A percentile compares a stretch with the other conserved stretches of the same genome.
Conservation (phyloP, 257 asterid species). For the Striga asiatica region DNA sequence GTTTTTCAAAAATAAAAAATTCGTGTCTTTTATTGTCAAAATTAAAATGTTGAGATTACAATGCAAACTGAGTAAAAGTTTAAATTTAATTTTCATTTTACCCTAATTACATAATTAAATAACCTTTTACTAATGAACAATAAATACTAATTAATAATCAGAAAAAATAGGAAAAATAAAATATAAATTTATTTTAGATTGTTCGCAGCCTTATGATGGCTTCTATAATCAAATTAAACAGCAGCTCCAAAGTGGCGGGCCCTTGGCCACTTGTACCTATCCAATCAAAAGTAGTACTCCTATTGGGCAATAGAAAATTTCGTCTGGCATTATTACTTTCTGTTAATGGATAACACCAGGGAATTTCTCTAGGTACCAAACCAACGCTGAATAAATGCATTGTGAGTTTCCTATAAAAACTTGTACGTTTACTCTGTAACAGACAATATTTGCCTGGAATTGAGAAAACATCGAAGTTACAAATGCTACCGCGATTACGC, state of each 20-base stretch:
- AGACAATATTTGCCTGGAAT: constrained; percentile 7
- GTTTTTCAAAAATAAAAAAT: no score
- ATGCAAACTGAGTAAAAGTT: no score
- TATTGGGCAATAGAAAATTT: not conserved
- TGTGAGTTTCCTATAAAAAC: not conserved
- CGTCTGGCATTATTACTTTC: not conserved
- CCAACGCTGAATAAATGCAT: not conserved
- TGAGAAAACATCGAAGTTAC: not conserved
- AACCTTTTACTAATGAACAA: no score
- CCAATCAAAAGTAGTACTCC: not conserved
- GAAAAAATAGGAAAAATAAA: no score
- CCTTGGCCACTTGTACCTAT: not conserved
- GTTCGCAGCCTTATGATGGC: constrained; percentile 8
- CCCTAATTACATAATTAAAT: no score
- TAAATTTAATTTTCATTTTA: no score
- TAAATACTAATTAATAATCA: no score
- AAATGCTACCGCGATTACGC: not conserved
- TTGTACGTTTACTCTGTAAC: constrained; percentile 8
- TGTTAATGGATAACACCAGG: not conserved
- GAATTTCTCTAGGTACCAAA: not conserved
- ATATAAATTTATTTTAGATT: not conserved
- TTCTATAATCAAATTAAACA: not conserved
- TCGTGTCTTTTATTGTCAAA: no score
- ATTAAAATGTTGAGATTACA: no score
- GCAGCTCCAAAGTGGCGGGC: not conserved